A percentile compares a stretch with the other conserved stretches of the same genome.
These are phyloP conservation scores for Neonectria hederae DNA, from an alignment of 2,329 filamentous ascomycete species.

Conservation along the genomic window DNA sequence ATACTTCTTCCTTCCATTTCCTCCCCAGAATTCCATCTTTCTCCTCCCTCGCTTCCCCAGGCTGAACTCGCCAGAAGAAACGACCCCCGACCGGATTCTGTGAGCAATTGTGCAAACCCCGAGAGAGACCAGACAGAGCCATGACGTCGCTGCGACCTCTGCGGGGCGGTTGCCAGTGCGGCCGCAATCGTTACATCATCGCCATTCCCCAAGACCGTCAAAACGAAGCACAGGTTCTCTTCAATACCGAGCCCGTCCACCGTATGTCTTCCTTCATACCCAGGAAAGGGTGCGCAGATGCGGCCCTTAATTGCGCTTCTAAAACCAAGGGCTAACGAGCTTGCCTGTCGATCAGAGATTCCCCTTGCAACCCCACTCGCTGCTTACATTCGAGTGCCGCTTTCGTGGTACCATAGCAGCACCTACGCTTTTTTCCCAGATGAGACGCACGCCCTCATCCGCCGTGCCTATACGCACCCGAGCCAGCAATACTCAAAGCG, in stretches of 20 bases:
- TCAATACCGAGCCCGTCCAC: slow-evolving; percentile 74
- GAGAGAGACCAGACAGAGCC: slow-evolving; percentile 26
- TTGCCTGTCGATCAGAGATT: slow-evolving; percentile 57
- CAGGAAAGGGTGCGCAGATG: not conserved
- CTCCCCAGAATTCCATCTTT: not conserved
- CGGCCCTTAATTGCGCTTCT: slow-evolving; percentile 3
- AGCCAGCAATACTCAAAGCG: slow-evolving; percentile 69
- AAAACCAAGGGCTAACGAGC: slow-evolving; percentile 10
- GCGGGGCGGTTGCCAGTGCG: slow-evolving; percentile 83
- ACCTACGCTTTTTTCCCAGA: slow-evolving; percentile 82
- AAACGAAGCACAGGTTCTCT: slow-evolving; percentile 73
- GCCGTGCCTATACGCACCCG: slow-evolving; percentile 71
- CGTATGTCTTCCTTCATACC: slow-evolving; percentile 64
- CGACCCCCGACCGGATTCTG: not conserved
- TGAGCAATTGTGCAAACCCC: not conserved
- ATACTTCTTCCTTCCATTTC: slow-evolving; percentile 8
- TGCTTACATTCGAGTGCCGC: slow-evolving; percentile 83
- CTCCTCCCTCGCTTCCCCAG: not conserved
- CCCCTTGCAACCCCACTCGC: slow-evolving; percentile 77
- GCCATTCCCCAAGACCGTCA: slow-evolving; percentile 68
- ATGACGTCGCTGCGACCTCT: slow-evolving; percentile 66
- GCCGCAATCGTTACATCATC: slow-evolving; percentile 84
- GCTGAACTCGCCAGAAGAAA: not conserved
- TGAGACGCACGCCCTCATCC: slow-evolving; percentile 75
- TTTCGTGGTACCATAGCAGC: slow-evolving; percentile 80